Evolutionary conservation across 441 rosid genomes (phyloP).

Genomic region (Rhodomyrtus psidioides): DNA sequence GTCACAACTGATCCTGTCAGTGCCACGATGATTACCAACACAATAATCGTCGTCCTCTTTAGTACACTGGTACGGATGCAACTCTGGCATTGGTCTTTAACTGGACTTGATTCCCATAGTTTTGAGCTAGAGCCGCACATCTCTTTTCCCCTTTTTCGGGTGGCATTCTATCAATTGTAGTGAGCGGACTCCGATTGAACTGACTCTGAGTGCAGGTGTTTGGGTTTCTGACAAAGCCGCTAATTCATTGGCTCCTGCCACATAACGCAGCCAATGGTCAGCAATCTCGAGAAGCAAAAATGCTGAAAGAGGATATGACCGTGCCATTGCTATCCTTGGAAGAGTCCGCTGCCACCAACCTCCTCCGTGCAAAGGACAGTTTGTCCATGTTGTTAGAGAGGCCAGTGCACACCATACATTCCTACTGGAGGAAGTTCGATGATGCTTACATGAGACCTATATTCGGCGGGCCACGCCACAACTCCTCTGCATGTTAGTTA

Average conservation of each 20-base stretch:
- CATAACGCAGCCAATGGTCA: constrained; percentile 5
- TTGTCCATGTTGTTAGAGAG: constrained; percentile 63
- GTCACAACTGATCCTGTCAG: constrained; percentile 55
- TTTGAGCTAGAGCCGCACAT: not conserved
- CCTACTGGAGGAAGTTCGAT: constrained; percentile 84
- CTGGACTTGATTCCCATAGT: not conserved
- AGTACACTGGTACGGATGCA: constrained; percentile 53
- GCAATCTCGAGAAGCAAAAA: constrained; percentile 21
- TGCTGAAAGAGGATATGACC: constrained; percentile 37
- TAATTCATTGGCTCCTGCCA: constrained; percentile 50
- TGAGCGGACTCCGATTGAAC: not conserved
- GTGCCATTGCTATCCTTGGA: constrained; percentile 65
- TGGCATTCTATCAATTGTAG: not conserved
- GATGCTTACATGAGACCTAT: constrained; percentile 79
- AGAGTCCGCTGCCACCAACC: constrained; percentile 57
- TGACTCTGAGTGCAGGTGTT: constrained; percentile 43
- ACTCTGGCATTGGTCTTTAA: not conserved
- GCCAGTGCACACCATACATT: constrained; percentile 71
- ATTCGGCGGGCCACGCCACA: constrained; percentile 58
- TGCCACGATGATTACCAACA: constrained; percentile 74
- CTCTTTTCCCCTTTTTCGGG: not conserved
- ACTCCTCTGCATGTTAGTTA: constrained; percentile 28
- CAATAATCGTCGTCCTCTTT: constrained; percentile 67
- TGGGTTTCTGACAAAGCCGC: constrained; percentile 81
- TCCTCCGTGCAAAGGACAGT: constrained; percentile 60